Percentiles rank a stretch among this genome's conserved stretches.
phyloP scores from a whole-genome alignment of 306 rosid genomes.

The Casuarina cunninghamiana region DNA sequence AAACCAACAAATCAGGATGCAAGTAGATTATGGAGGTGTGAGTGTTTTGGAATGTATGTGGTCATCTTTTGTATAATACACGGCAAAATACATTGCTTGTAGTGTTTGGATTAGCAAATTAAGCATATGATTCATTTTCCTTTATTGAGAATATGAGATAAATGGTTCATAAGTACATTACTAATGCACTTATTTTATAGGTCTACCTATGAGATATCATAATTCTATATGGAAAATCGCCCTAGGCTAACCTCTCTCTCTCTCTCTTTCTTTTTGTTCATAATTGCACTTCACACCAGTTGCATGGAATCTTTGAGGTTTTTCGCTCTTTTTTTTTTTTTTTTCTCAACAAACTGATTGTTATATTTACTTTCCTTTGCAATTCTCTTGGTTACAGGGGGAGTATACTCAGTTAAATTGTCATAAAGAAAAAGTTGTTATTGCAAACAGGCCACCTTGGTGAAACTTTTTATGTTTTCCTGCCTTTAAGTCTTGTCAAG shows the following conservation, averaged over 20 bases:
- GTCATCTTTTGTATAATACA: background rate
- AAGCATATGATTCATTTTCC: background rate
- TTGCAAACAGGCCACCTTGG: no score
- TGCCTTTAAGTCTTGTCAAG: no score
- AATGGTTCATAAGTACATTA: conserved; percentile 17
- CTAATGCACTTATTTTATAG: conserved; percentile 39
- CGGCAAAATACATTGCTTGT: background rate
- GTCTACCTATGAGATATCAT: conserved; percentile 96
- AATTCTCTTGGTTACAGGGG: no score
- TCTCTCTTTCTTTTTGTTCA: conserved; percentile 29
- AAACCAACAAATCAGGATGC: conserved; percentile 28
- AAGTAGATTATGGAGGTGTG: background rate
- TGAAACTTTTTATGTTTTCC: no score
- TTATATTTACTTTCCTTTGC: no score
- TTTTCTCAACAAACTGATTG: no score
- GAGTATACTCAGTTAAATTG: no score
- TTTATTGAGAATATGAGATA: conserved; percentile 9
- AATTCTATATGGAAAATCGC: conserved; percentile 92
- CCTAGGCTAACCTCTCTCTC: conserved; percentile 72
- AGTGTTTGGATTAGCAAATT: conserved; percentile 1
- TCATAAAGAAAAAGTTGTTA: no score
- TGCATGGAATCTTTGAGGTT: conserved; percentile 97
- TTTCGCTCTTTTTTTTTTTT: background rate
- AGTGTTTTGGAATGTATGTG: background rate
- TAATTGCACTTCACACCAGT: conserved; percentile 93